Percentiles rank a stretch among this genome's conserved stretches.
phyloP scores from a whole-genome alignment of 2,329 filamentous ascomycete species.

The Botrytis medusae region DNA sequence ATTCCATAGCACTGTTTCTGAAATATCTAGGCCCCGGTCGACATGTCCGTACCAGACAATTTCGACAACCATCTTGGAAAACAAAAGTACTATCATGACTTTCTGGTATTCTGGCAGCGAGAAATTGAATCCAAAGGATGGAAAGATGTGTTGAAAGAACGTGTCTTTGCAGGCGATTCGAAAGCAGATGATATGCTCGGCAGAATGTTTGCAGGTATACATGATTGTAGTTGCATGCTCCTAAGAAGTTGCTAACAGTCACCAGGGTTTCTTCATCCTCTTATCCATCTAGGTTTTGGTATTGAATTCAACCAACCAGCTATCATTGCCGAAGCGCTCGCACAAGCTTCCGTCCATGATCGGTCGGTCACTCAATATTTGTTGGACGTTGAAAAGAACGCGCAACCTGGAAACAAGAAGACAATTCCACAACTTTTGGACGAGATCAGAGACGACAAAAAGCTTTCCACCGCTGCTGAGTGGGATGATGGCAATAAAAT shows the following conservation, averaged over 20 bases:
- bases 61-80: conserved; percentile 63
- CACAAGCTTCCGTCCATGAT: conserved; percentile 71
- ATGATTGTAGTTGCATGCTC: neutral
- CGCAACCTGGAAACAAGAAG: conserved; percentile 43
- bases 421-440: conserved; percentile 61
- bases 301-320: conserved; percentile 80
- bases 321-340: conserved; percentile 76
- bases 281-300: conserved; percentile 84
- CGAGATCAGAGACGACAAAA: conserved; percentile 55
- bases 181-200: conserved; percentile 67
- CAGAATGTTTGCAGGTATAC: conserved; percentile 63
- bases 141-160: conserved; percentile 60
- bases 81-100: conserved; percentile 67
- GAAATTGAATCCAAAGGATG: conserved; percentile 68
- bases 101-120: conserved; percentile 71
- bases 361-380: conserved; percentile 55
- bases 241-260: neutral
- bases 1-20: conserved; percentile 38
- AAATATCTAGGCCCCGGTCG: conserved; percentile 42
- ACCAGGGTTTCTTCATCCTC: conserved; percentile 69
- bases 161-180: conserved; percentile 66
- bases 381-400: conserved; percentile 50
- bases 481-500: conserved; percentile 62
- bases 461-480: conserved; percentile 53
- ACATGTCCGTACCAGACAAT: conserved; percentile 48